Evolutionary conservation across 805 yeast genomes (phyloP).

Genomic region (Cyberlindnera japonica): DNA sequence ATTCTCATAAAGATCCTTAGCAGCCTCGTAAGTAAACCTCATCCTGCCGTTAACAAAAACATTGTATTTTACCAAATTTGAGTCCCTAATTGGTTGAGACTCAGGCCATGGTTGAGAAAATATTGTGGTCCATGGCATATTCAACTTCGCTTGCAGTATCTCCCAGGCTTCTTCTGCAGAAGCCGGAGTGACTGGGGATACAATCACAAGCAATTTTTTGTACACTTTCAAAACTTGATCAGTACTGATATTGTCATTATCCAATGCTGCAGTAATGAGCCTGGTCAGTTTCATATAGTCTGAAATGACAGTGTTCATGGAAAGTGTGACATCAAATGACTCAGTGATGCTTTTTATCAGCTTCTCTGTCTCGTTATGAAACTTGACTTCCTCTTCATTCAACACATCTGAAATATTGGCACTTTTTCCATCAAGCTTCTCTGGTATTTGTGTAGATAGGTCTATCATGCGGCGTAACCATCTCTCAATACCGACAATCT

Average conservation of each 20-base stretch:
- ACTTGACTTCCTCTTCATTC: constrained; percentile 44
- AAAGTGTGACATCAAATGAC: constrained; percentile 54
- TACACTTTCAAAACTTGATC: constrained; percentile 46
- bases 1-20: constrained; percentile 34
- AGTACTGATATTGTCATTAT: constrained; percentile 33
- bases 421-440: neutral
- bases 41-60: constrained; percentile 75
- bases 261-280: constrained; percentile 37
- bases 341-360: constrained; percentile 48
- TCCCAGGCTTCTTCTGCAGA: constrained; percentile 83
- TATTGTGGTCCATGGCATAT: constrained; percentile 45
- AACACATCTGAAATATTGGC: constrained; percentile 3
- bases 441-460: constrained; percentile 19
- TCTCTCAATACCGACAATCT: constrained; percentile 81
- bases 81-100: constrained; percentile 33
- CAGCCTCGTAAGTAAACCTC: constrained; percentile 42
- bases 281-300: constrained; percentile 85
- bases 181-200: constrained; percentile 81
- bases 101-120: constrained; percentile 66
- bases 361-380: constrained; percentile 56
- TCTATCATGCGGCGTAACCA: constrained; percentile 67
- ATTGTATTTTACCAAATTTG: constrained; percentile 41
- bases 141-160: constrained; percentile 26
- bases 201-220: constrained; percentile 52
- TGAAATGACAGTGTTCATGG: constrained; percentile 82